A percentile compares a stretch with the other conserved stretches of the same genome.
phyloP scores from a whole-genome alignment of 1,139 yeast species.

The Trichomonascaceae sp. region DNA sequence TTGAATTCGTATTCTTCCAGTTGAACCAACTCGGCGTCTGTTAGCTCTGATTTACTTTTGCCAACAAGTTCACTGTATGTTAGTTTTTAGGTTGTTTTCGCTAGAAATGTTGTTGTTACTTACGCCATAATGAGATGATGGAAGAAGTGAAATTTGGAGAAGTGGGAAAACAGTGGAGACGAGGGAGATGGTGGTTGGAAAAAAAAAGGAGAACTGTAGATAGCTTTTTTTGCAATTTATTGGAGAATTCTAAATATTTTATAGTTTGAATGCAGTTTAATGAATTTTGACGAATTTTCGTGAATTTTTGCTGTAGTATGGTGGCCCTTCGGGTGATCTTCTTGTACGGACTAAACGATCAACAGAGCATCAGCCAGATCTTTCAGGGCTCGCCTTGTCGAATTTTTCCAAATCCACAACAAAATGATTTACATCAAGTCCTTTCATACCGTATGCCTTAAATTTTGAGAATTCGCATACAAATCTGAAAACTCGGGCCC shows the following conservation, averaged over 20 bases:
- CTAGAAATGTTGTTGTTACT: not conserved
- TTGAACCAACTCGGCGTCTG: conserved; percentile 70
- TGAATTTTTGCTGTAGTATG: not conserved
- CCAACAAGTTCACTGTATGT: conserved; percentile 24
- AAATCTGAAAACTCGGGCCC: too few relatives aligned
- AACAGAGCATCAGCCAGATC: not conserved
- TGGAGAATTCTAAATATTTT: too few relatives aligned
- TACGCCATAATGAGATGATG: conserved; percentile 7
- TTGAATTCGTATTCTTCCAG: conserved; percentile 86
- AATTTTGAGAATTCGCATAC: too few relatives aligned
- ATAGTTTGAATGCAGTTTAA: not conserved
- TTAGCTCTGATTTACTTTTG: conserved; percentile 50
- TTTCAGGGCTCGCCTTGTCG: not conserved
- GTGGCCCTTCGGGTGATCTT: too few relatives aligned
- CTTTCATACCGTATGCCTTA: too few relatives aligned
- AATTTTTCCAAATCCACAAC: too few relatives aligned
- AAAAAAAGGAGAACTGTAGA: not conserved
- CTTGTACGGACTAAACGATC: not conserved
- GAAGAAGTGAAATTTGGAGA: not conserved
- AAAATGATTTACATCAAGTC: too few relatives aligned
- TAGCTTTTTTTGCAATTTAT: too few relatives aligned
- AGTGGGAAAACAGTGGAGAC: not conserved
- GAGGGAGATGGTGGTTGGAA: not conserved
- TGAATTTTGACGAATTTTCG: not conserved
- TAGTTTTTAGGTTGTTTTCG: conserved; percentile 1